A percentile compares a stretch with the other conserved stretches of the same genome.
Evolutionary conservation across 768 basidiomycete species (phyloP).

Genomic region (Podaxis carcinomalis): DNA sequence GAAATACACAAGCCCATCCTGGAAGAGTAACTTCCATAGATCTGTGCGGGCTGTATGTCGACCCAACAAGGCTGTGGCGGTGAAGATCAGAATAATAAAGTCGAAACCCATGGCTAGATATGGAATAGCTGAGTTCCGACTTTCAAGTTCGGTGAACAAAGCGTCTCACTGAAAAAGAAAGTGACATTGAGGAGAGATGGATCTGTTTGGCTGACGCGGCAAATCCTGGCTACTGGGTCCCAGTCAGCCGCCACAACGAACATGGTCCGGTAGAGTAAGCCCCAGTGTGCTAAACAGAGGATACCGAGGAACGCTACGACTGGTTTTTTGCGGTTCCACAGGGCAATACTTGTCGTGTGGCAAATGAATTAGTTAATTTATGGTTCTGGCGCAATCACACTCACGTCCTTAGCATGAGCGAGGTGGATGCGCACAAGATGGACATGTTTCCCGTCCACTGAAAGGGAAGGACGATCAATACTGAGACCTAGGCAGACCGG

Average conservation of each 20-base stretch:
- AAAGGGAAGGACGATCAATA: background rate
- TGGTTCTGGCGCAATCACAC: conserved; percentile 16
- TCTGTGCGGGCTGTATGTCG: conserved; percentile 51
- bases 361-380: background rate
- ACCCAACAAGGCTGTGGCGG: conserved; percentile 46
- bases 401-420: conserved; percentile 68
- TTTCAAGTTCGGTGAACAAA: background rate
- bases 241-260: conserved; percentile 58
- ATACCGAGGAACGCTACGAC: conserved; percentile 47
- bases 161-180: conserved; percentile 68
- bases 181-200: conserved; percentile 56
- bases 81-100: conserved; percentile 53
- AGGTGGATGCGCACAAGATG: conserved; percentile 62
- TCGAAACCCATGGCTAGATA: conserved; percentile 67
- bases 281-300: conserved; percentile 63
- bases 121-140: background rate
- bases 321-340: conserved; percentile 60
- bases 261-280: conserved; percentile 64
- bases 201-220: conserved; percentile 49
- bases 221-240: conserved; percentile 34
- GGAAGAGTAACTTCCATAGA: conserved; percentile 67
- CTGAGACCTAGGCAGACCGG: background rate
- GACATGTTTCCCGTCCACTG: conserved; percentile 65
- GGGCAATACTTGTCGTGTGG: conserved; percentile 44
- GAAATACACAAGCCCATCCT: conserved; percentile 72